Evolutionary conservation across 1,284 basidiomycete species (phyloP).

Genomic region (Trichosporon faecale): DNA sequence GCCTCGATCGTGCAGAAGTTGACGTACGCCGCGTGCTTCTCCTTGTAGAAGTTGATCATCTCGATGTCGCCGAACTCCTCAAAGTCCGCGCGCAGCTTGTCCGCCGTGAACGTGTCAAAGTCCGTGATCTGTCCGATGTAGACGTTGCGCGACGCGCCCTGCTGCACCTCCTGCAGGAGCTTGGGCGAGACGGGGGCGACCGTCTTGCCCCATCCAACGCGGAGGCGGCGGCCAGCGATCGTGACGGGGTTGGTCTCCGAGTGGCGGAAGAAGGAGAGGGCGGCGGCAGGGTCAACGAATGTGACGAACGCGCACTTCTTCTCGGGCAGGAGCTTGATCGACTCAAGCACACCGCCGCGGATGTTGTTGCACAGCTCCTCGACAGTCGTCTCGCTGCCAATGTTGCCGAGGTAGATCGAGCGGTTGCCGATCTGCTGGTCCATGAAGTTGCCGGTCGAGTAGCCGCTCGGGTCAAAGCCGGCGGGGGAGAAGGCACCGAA

Average conservation of each 20-base stretch:
- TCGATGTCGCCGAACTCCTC: slow-evolving; percentile 88
- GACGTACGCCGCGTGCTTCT: slow-evolving; percentile 94
- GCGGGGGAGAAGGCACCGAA: slow-evolving; percentile 13
- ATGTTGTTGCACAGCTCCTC: slow-evolving; percentile 93
- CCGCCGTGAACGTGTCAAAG: slow-evolving; percentile 80
- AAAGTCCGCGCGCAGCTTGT: slow-evolving; percentile 82
- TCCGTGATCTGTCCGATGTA: slow-evolving; percentile 91
- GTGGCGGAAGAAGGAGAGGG: slow-evolving; percentile 86
- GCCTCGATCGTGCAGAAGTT: slow-evolving; percentile 90
- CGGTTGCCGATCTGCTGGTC: slow-evolving; percentile 58
- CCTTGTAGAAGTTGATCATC: slow-evolving; percentile 88
- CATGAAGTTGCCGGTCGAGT: slow-evolving; percentile 37
- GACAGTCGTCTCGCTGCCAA: slow-evolving; percentile 84
- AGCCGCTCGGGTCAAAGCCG: slow-evolving; percentile 15
- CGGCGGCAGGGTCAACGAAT: slow-evolving; percentile 82
- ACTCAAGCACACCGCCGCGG: slow-evolving; percentile 65
- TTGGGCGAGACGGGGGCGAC: slow-evolving; percentile 76
- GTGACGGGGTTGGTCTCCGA: slow-evolving; percentile 81
- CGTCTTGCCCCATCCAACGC: slow-evolving; percentile 94
- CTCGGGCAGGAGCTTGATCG: slow-evolving; percentile 27
- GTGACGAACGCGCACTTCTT: slow-evolving; percentile 65
- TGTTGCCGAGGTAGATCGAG: slow-evolving; percentile 89
- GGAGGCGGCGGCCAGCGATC: slow-evolving; percentile 82
- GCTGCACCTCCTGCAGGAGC: slow-evolving; percentile 73
- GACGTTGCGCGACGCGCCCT: slow-evolving; percentile 87